Conservation (phyloP, 345 rosid species). For the Lenwebbia sp. region DNA sequence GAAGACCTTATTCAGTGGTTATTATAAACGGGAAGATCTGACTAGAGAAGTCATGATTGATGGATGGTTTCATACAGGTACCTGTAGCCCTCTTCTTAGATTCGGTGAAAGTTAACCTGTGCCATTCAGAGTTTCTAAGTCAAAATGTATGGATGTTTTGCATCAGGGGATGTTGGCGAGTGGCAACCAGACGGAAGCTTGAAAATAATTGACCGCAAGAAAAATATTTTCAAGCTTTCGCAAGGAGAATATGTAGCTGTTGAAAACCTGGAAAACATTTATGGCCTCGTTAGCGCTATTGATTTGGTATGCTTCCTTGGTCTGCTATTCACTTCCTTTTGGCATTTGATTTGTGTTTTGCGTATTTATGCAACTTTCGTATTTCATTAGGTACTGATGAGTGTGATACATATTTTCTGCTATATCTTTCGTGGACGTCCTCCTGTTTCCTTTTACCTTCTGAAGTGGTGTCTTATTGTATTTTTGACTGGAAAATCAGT, state of each 20-base stretch:
- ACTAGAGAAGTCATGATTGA: conserved; percentile 73
- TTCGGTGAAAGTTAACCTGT: background rate
- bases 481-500: background rate
- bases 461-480: background rate
- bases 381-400: background rate
- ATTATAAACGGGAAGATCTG: conserved; percentile 86
- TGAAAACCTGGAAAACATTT: conserved; percentile 90
- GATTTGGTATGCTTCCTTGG: conserved; percentile 45
- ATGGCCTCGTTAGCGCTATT: conserved; percentile 40
- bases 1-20: conserved; percentile 68
- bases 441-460: background rate
- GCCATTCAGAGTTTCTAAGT: background rate
- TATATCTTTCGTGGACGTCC: background rate
- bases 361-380: background rate
- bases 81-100: background rate
- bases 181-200: conserved; percentile 97
- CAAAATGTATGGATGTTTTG: background rate
- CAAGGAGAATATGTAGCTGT: conserved; percentile 99
- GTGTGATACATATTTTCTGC: background rate
- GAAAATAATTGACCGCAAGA: conserved; percentile 89
- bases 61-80: conserved; percentile 98
- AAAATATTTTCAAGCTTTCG: conserved; percentile 91
- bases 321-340: background rate
- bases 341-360: background rate
- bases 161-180: conserved; percentile 87